Evolutionary conservation across 1,139 yeast genomes (phyloP).

Genomic region (Petasospora fabianii): DNA sequence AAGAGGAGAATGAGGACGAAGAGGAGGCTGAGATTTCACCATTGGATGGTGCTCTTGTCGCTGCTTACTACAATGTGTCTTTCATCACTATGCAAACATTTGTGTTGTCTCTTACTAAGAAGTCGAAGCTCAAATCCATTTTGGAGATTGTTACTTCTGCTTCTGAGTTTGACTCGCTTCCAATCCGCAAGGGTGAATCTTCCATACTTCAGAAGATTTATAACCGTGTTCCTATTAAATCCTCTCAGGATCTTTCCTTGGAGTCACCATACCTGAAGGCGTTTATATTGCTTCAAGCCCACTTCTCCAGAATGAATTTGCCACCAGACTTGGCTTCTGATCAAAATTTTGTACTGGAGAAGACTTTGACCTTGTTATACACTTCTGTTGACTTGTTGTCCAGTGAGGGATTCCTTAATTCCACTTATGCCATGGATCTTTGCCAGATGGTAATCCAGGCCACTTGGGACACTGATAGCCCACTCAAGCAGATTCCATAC

Average conservation of each 20-base stretch:
- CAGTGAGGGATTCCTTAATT: slow-evolving; percentile 75
- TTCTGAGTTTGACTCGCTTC: slow-evolving; percentile 62
- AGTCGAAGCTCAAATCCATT: slow-evolving; percentile 57
- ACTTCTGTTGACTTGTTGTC: slow-evolving; percentile 76
- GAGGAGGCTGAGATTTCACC: slow-evolving; percentile 51
- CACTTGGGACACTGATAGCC: slow-evolving; percentile 76
- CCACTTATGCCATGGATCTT: slow-evolving; percentile 81
- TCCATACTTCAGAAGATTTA: slow-evolving; percentile 46
- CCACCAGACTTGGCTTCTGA: slow-evolving; percentile 62
- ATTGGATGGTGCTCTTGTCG: slow-evolving; percentile 67
- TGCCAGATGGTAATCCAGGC: slow-evolving; percentile 89
- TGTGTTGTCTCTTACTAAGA: slow-evolving; percentile 45
- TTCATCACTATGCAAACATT: slow-evolving; percentile 63
- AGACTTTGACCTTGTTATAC: slow-evolving; percentile 48
- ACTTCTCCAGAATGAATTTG: slow-evolving; percentile 61
- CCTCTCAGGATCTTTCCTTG: slow-evolving; percentile 34
- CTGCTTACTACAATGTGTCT: slow-evolving; percentile 66
- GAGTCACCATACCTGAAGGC: slow-evolving; percentile 65
- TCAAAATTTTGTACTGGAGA: slow-evolving; percentile 47
- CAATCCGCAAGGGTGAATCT: slow-evolving; percentile 61
- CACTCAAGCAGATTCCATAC: slow-evolving; percentile 79
- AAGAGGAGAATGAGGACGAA: slow-evolving; percentile 34
- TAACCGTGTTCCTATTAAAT: slow-evolving; percentile 59
- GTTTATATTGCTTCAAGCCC: slow-evolving; percentile 75
- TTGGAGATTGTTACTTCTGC: slow-evolving; percentile 67